Evolutionary conservation across 805 yeast genomes (phyloP).

Genomic region (Kuraishia molischiana): DNA sequence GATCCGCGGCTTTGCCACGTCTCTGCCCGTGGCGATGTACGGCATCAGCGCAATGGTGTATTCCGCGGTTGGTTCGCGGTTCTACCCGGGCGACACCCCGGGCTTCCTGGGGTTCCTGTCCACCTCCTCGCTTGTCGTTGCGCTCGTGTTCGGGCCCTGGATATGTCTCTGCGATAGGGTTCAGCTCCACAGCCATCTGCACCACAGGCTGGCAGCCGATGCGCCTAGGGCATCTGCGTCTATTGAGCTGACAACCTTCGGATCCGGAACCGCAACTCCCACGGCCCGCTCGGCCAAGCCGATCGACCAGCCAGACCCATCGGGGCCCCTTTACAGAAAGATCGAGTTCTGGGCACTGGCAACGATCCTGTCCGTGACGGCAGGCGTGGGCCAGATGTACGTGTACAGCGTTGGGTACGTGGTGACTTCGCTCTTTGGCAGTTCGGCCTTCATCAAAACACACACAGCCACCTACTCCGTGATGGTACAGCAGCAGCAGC

Average conservation of each 20-base stretch:
- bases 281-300: neutral
- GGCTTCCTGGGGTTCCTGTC: constrained; percentile 39
- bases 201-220: neutral
- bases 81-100: constrained; percentile 50
- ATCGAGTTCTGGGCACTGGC: constrained; percentile 41
- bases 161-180: constrained; percentile 2
- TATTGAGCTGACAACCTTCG: neutral
- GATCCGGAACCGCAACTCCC: neutral
- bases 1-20: constrained; percentile 63
- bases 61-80: constrained; percentile 41
- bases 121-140: constrained; percentile 28
- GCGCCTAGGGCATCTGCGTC: neutral
- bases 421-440: constrained; percentile 36
- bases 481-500: constrained; percentile 44
- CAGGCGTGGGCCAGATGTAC: constrained; percentile 68
- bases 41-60: constrained; percentile 67
- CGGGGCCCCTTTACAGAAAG: constrained; percentile 12
- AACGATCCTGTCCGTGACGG: constrained; percentile 38
- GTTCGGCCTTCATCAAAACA: constrained; percentile 8
- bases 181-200: too few relatives aligned
- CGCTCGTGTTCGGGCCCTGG: constrained; percentile 33
- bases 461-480: constrained; percentile 9
- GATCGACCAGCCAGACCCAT: neutral
- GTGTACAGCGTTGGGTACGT: constrained; percentile 69
- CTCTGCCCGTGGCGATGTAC: constrained; percentile 64